Evolutionary conservation across 2,329 filamentous ascomycete genomes (phyloP).

Genomic region (Davidsoniella eucalypti): DNA sequence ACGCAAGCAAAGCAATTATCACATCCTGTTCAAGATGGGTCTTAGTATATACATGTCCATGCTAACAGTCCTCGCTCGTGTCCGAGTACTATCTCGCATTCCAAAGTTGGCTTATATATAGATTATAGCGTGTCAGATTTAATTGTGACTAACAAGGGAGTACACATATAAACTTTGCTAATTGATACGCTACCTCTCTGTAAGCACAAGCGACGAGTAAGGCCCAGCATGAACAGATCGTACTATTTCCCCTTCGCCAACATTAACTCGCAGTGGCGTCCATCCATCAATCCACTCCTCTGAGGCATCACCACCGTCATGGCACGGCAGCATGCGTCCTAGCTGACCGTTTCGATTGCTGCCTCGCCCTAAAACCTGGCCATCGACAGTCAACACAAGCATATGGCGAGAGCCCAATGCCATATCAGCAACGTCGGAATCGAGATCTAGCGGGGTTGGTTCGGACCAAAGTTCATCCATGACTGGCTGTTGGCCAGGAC

Average conservation of each 20-base stretch:
- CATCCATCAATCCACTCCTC: slow-evolving; percentile 19
- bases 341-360: slow-evolving; percentile 43
- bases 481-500: slow-evolving; percentile 10
- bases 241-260: slow-evolving; percentile 18
- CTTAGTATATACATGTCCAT: not conserved
- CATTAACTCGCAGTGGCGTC: slow-evolving; percentile 21
- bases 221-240: slow-evolving; percentile 31
- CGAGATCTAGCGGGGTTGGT: slow-evolving; percentile 30
- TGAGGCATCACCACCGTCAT: not conserved
- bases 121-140: no score
- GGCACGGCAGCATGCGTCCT: slow-evolving; percentile 20
- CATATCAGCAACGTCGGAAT: slow-evolving; percentile 36
- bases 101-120: no score
- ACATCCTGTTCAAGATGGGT: not conserved
- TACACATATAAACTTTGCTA: no score
- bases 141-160: no score
- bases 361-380: slow-evolving; percentile 38
- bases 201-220: slow-evolving; percentile 32
- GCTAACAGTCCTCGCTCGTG: no score
- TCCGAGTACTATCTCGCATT: no score
- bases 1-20: not conserved
- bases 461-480: slow-evolving; percentile 12
- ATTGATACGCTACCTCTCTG: not conserved
- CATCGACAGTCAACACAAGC: slow-evolving; percentile 34
- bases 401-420: slow-evolving; percentile 42